Evolutionary conservation across 1,284 basidiomycete genomes (phyloP).

Genomic region (Rhodotorula sp.): DNA sequence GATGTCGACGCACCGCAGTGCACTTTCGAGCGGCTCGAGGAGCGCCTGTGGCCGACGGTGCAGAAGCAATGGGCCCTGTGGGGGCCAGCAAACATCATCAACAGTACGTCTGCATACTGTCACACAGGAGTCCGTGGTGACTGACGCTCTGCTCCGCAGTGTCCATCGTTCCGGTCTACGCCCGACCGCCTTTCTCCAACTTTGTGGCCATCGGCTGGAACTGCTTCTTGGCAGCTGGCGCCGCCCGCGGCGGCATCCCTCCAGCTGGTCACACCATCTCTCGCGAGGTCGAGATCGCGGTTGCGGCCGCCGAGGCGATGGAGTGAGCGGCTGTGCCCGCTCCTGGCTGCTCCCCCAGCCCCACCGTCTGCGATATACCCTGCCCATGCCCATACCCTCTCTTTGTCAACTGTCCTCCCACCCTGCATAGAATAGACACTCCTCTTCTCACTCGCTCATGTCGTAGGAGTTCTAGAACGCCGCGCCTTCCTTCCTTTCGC

Average conservation of each 20-base stretch:
- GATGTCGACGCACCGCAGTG: conserved; percentile 12
- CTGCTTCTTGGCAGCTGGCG: conserved; percentile 5
- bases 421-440: conserved; percentile 3
- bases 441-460: not conserved
- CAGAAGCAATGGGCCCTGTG: conserved; percentile 41
- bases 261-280: not conserved
- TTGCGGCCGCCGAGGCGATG: conserved; percentile 28
- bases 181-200: conserved; percentile 45
- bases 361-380: not conserved
- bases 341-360: not conserved
- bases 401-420: not conserved
- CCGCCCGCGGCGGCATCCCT: conserved; percentile 6
- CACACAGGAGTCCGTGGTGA: no score
- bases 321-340: not conserved
- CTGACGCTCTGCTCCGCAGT: conserved; percentile 2
- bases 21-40: conserved; percentile 29
- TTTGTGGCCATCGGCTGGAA: conserved; percentile 34
- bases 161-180: conserved; percentile 44
- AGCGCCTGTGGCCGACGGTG: conserved; percentile 32
- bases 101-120: no score
- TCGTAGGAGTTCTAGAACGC: not conserved
- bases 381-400: not conserved
- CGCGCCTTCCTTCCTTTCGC: not conserved
- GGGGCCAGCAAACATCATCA: conserved; percentile 33
- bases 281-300: conserved; percentile 1